Percentiles rank a stretch among this genome's conserved stretches.
phyloP scores from a whole-genome alignment of 331 rosid species.

The Pyracantha coccinea region DNA sequence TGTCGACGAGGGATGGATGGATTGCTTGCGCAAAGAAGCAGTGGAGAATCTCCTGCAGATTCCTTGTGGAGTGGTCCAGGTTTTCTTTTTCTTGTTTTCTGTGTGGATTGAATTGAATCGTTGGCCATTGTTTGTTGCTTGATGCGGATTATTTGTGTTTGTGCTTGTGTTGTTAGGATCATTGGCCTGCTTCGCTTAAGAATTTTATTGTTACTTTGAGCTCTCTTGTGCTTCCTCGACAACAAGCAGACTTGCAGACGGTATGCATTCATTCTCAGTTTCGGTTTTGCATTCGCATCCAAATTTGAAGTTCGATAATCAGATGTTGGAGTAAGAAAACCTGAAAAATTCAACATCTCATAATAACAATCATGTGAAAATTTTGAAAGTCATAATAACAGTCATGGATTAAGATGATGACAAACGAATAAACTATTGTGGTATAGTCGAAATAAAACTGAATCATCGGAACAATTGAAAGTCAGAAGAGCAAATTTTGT shows the following conservation, averaged over 20 bases:
- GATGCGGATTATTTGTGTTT: neutral
- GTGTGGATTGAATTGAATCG: neutral
- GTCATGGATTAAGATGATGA: neutral
- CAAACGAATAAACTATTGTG: neutral
- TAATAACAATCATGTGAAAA: neutral
- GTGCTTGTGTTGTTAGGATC: slow-evolving; percentile 35
- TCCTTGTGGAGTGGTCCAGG: slow-evolving; percentile 77
- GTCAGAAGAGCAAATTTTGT: neutral
- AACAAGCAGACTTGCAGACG: slow-evolving; percentile 48
- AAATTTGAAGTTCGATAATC: neutral
- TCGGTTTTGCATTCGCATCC: neutral
- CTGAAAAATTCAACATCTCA: neutral
- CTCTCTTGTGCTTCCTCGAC: slow-evolving; percentile 56
- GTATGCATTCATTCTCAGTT: slow-evolving; percentile 24
- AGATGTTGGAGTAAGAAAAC: neutral
- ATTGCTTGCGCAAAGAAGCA: slow-evolving; percentile 56
- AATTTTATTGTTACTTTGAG: slow-evolving; percentile 43
- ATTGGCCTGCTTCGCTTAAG: slow-evolving; percentile 72
- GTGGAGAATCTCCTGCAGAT: slow-evolving; percentile 59
- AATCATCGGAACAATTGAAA: neutral
- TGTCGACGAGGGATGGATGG: slow-evolving; percentile 73
- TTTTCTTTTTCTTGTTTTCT: neutral
- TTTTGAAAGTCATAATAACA: too few relatives aligned
- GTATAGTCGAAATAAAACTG: neutral
- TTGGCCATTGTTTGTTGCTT: neutral